Base-by-base conservation (phyloP, 2,329 filamentous ascomycete species). In the Aspergillus hiratsukae region DNA sequence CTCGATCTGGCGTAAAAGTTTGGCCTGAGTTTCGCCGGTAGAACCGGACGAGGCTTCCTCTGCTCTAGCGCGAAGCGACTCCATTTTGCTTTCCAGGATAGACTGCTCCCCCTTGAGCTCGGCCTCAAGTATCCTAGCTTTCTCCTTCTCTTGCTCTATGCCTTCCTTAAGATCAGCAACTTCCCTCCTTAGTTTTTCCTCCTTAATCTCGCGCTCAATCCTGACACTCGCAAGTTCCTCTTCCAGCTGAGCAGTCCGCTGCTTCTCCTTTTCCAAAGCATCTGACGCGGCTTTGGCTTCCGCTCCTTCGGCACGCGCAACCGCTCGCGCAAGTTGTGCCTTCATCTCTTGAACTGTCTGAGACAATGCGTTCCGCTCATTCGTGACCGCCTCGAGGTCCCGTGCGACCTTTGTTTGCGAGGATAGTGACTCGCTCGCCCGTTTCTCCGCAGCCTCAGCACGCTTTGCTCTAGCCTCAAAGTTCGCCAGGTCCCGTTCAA, bases 1-100 rank as follows among this genome's bases (percentile, higher is more conserved):
- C 76, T 99, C 94, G 53, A 99, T 89, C 74, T 99, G 95, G 43
- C 94, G 86, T 46, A 97, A 80, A 43, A 97, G 80, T 72, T 97
- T 97, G 46, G 89, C 89, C 66, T 96, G 91, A 0, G 89, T 85
- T 68, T 96, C 90, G 14, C 91, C 89, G 5, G 86, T 86, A 14
- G 85, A 85, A 17, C 90, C 89, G 2, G 91, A 93, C 1, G 91
- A 91, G 0, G 86, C 90, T 72, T 99, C 94, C 75, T 99, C 94
- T 1, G 90, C 91, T 31, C 89, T 84, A 19, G 87, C 84, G 54
- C 94, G 87, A 76, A 97, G 86, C 8, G 89, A 85, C 74, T 99
- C 94, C 54, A 99, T 81, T 72, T 96, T 95, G 64, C 89, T 87
- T 76, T 99, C 95, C 61, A 96, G 81, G 17, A 87, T 80, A 51